These are phyloP conservation scores for Acanthamoeba healyi DNA, from an alignment of 208 protist genomes.

Conservation along the genomic window DNA sequence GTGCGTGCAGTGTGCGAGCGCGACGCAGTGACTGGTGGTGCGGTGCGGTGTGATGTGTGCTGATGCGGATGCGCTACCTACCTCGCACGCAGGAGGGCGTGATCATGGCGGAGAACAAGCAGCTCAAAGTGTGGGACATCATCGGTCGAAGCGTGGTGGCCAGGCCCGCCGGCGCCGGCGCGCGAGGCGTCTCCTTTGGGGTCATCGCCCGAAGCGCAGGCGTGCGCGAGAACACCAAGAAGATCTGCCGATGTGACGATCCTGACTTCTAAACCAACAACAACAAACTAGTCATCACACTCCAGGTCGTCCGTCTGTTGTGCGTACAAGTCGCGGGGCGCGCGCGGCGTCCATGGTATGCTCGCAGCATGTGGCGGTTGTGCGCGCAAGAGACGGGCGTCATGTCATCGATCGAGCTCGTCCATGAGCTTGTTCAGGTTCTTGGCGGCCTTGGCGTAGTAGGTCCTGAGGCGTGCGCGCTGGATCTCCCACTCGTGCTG, in stretches of 20 bases:
- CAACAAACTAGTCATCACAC: no score
- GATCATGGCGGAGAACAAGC: background rate
- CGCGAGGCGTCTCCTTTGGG: background rate
- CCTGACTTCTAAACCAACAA: background rate
- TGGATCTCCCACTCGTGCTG: background rate
- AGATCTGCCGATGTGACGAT: slow-evolving; percentile 26
- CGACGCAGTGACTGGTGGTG: background rate
- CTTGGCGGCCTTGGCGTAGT: slow-evolving; percentile 36
- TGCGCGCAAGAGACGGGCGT: no score
- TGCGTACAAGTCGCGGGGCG: no score
- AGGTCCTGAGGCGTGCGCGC: background rate
- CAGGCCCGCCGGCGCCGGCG: no score
- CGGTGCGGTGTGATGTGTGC: background rate
- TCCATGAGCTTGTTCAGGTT: slow-evolving; percentile 33
- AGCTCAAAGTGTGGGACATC: slow-evolving; percentile 62
- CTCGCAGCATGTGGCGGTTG: no score
- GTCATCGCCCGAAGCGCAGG: slow-evolving; percentile 37
- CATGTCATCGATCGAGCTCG: slow-evolving; percentile 4
- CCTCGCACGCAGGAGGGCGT: slow-evolving; percentile 6
- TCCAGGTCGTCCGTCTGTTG: no score
- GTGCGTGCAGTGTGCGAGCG: background rate
- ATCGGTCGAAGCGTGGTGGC: slow-evolving; percentile 23
- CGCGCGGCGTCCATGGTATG: no score
- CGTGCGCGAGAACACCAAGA: slow-evolving; percentile 50
- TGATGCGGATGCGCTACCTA: no score